These are phyloP conservation scores for Xylaria curta DNA, from an alignment of 495 filamentous ascomycete genomes.

Conservation along the genomic window DNA sequence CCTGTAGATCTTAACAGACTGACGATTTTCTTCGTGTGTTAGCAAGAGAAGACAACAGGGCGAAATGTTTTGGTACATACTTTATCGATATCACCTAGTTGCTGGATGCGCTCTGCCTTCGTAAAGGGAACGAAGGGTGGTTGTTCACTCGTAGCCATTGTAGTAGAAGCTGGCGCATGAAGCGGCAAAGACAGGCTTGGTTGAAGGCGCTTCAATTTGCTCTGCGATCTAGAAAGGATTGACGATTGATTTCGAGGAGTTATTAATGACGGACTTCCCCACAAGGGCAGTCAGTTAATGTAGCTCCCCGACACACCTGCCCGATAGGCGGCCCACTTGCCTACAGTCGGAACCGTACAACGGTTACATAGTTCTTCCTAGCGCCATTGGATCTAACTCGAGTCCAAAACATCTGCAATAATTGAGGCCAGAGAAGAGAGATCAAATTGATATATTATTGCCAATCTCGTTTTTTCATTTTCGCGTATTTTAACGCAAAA, in stretches of 20 bases:
- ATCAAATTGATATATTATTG: not conserved
- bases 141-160: conserved; percentile 34
- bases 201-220: not conserved
- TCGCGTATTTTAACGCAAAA: not conserved
- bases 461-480: not conserved
- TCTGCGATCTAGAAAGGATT: not conserved
- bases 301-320: not conserved
- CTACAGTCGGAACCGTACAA: too few relatives aligned
- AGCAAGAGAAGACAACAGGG: conserved; percentile 13
- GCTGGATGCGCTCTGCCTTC: conserved; percentile 73
- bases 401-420: not conserved
- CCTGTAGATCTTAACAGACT: conserved; percentile 71
- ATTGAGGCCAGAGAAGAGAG: not conserved
- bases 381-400: not conserved
- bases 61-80: conserved; percentile 44
- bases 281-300: too few relatives aligned
- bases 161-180: not conserved
- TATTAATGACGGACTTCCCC: not conserved
- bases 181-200: not conserved
- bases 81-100: conserved; percentile 77
- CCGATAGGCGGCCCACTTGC: too few relatives aligned
- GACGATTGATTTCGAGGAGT: too few relatives aligned
- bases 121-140: conserved; percentile 55
- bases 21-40: conserved; percentile 47
- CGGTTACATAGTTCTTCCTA: not conserved